phyloP scores from a whole-genome alignment of 257 asterid genomes.

The Oldenlandia corymbosa region DNA sequence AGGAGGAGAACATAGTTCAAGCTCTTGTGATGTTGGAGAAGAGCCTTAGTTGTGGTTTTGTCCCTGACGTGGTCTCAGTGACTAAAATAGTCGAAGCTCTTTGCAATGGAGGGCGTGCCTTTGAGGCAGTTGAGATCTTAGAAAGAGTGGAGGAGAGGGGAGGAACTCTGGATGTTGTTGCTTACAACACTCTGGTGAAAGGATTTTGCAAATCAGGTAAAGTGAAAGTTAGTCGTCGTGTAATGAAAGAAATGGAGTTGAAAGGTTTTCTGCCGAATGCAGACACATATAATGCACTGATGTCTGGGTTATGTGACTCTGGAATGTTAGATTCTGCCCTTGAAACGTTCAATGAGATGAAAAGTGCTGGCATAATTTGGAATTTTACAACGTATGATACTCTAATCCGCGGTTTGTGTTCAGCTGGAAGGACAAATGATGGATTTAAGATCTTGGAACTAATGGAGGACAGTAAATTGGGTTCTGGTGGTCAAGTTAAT shows the following conservation, averaged over 20 bases:
- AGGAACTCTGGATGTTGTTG: conserved; percentile 56
- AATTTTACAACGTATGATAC: conserved; percentile 50
- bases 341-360: conserved; percentile 81
- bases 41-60: conserved; percentile 50
- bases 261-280: conserved; percentile 75
- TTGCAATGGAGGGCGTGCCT: conserved; percentile 45
- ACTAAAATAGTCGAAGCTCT: conserved; percentile 60
- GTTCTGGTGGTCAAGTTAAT: conserved; percentile 28
- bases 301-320: conserved; percentile 57
- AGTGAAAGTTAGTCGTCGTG: conserved; percentile 42
- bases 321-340: conserved; percentile 58
- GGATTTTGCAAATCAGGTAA: conserved; percentile 67
- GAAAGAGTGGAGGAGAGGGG: conserved; percentile 70
- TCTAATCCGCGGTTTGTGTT: conserved; percentile 61
- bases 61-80: conserved; percentile 61
- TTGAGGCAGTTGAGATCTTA: conserved; percentile 72
- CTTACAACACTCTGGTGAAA: conserved; percentile 63
- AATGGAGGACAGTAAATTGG: conserved; percentile 41
- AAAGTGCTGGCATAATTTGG: conserved; percentile 52
- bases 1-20: conserved; percentile 54
- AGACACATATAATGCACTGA: conserved; percentile 64
- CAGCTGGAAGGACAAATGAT: conserved; percentile 42
- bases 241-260: conserved; percentile 73
- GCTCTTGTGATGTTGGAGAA: conserved; percentile 83
- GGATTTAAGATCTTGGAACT: conserved; percentile 65